phyloP scores from a whole-genome alignment of 257 asterid species.

The Nicotiana otophora region DNA sequence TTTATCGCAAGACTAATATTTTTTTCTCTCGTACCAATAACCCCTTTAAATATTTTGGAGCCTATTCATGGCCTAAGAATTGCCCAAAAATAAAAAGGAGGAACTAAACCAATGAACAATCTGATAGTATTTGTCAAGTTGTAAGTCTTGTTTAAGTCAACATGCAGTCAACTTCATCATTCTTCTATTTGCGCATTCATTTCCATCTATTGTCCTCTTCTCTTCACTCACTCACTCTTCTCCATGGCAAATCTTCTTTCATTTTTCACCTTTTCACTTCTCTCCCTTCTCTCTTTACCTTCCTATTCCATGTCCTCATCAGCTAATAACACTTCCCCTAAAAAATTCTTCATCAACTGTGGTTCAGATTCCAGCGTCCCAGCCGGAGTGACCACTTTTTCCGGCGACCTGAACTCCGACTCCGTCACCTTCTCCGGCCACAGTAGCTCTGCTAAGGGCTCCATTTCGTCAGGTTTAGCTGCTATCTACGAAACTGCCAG shows the following conservation, averaged over 20 bases:
- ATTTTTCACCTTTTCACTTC: conserved; percentile 6
- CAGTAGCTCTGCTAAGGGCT: background rate
- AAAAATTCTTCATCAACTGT: conserved; percentile 47
- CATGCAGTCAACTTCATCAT: conserved; percentile 10
- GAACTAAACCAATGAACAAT: too few relatives aligned
- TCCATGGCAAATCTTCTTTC: background rate
- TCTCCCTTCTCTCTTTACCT: conserved; percentile 6
- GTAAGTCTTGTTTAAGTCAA: conserved; percentile 9
- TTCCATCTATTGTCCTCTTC: background rate
- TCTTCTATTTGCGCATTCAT: background rate
- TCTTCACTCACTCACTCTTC: background rate
- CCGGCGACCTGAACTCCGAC: conserved; percentile 24
- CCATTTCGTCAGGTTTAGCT: background rate
- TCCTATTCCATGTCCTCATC: background rate
- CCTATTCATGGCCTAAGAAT: background rate
- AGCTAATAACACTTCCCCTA: conserved; percentile 24
- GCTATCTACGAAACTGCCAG: conserved; percentile 39
- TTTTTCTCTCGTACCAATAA: too few relatives aligned
- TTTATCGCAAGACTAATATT: too few relatives aligned
- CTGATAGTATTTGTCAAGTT: too few relatives aligned
- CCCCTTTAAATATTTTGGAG: too few relatives aligned
- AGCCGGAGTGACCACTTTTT: conserved; percentile 10
- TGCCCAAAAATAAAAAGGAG: too few relatives aligned
- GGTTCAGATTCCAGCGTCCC: conserved; percentile 26
- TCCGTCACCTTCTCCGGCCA: background rate